A percentile compares a stretch with the other conserved stretches of the same genome.
These are phyloP conservation scores for Wickerhamiella spandovensis DNA, from an alignment of 805 yeast genomes.

Conservation along the genomic window DNA sequence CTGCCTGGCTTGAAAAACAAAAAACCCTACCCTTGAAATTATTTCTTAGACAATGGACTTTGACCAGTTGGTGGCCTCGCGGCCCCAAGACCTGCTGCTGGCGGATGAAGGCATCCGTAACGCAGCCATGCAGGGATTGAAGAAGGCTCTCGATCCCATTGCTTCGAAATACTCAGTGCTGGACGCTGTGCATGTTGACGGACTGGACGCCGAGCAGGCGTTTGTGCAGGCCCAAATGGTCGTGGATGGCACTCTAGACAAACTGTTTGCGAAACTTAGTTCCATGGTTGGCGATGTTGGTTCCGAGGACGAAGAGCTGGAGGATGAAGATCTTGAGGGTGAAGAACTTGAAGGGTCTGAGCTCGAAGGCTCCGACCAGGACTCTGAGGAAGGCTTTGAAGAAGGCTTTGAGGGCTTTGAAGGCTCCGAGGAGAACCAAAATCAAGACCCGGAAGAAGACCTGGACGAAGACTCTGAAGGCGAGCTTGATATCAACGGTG, in stretches of 20 bases:
- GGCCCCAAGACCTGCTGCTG: slow-evolving; percentile 20
- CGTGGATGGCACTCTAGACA: slow-evolving; percentile 61
- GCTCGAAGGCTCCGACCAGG: too few species aligned
- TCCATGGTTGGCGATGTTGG: slow-evolving; percentile 19
- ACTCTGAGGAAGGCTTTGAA: background rate
- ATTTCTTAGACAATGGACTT: background rate
- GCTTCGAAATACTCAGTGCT: slow-evolving; percentile 43
- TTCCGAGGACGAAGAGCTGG: slow-evolving; percentile 20
- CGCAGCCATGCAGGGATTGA: slow-evolving; percentile 25
- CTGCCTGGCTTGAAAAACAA: too few species aligned
- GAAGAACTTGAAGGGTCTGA: slow-evolving; percentile 9
- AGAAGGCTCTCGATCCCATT: slow-evolving; percentile 45
- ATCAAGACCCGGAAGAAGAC: slow-evolving; percentile 13
- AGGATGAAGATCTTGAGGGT: slow-evolving; percentile 9
- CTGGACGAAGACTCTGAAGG: slow-evolving; percentile 10
- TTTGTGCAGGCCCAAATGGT: slow-evolving; percentile 89
- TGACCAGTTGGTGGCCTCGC: slow-evolving; percentile 3
- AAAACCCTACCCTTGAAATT: background rate
- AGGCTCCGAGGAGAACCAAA: slow-evolving; percentile 10
- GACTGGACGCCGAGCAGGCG: slow-evolving; percentile 78
- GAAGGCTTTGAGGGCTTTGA: slow-evolving; percentile 1
- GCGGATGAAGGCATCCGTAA: slow-evolving; percentile 8
- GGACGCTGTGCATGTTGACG: slow-evolving; percentile 73
- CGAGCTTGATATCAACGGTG: background rate
- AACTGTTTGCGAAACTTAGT: slow-evolving; percentile 34